These are phyloP conservation scores for Porphyra umbilicalis DNA, from an alignment of 31 red algal genomes.

Conservation along the genomic window DNA sequence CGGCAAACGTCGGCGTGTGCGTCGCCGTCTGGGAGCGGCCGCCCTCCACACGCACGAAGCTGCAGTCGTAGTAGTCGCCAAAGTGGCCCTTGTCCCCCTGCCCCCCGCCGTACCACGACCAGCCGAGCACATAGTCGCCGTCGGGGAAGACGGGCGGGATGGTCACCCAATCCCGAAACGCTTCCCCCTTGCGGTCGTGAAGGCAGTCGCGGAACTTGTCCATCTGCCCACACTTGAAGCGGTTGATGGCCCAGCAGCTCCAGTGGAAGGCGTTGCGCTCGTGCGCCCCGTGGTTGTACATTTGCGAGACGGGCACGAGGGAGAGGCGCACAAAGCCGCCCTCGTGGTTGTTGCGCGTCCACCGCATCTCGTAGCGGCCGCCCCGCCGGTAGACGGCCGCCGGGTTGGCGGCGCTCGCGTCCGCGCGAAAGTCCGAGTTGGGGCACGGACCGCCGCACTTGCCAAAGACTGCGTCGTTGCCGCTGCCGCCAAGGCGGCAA, in stretches of 20 bases:
- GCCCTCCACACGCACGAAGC: constrained; percentile 53
- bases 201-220: constrained; percentile 30
- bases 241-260: constrained; percentile 30
- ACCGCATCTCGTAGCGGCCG: background rate
- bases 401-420: constrained; percentile 31
- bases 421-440: constrained; percentile 12
- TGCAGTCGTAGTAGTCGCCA: constrained; percentile 70
- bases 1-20: constrained; percentile 24
- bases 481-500: constrained; percentile 37
- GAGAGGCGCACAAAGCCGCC: constrained; percentile 42
- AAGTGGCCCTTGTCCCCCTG: constrained; percentile 17
- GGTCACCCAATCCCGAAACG: constrained; percentile 19
- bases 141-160: constrained; percentile 38
- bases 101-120: constrained; percentile 68
- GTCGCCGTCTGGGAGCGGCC: constrained; percentile 11
- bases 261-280: constrained; percentile 36
- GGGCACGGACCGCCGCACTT: constrained; percentile 48
- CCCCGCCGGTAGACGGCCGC: constrained; percentile 18
- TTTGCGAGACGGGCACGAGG: constrained; percentile 31
- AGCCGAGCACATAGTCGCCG: constrained; percentile 55
- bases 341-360: constrained; percentile 47
- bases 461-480: background rate
- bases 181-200: constrained; percentile 21
- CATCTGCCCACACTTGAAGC: constrained; percentile 17
- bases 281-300: constrained; percentile 31